These are phyloP conservation scores for Gremmenia infestans DNA, from an alignment of 2,329 filamentous ascomycete species.

Conservation along the genomic window DNA sequence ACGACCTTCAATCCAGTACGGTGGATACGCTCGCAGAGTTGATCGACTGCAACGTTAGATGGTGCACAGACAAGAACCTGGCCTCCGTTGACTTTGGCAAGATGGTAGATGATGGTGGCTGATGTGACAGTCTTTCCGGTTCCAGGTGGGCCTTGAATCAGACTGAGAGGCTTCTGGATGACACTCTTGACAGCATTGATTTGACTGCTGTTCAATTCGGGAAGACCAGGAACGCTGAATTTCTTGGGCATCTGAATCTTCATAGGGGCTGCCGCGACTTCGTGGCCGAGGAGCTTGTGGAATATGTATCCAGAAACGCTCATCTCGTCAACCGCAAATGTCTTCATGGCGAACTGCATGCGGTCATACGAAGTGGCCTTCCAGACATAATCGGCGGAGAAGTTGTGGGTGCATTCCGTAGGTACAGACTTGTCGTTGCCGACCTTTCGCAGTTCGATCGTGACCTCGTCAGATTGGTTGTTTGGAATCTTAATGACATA, in stretches of 20 bases:
- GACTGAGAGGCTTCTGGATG: constrained; percentile 83
- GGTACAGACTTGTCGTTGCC: constrained; percentile 95
- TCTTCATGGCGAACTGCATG: constrained; percentile 99
- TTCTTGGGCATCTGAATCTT: constrained; percentile 95
- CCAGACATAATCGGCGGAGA: constrained; percentile 98
- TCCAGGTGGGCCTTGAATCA: constrained; percentile 95
- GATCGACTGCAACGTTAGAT: constrained; percentile 97
- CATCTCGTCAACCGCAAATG: constrained; percentile 95
- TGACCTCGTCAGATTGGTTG: constrained; percentile 97
- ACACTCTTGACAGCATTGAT: constrained; percentile 96
- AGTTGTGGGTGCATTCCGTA: constrained; percentile 94
- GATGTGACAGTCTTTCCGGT: constrained; percentile 99
- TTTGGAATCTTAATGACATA: constrained; percentile 99
- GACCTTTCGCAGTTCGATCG: constrained; percentile 87
- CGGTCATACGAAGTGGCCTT: constrained; percentile 98
- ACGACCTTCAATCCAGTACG: constrained; percentile 93
- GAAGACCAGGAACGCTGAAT: constrained; percentile 89
- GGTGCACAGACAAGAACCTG: constrained; percentile 95
- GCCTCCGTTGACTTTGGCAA: constrained; percentile 90
- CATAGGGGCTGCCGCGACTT: constrained; percentile 90
- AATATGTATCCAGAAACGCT: constrained; percentile 99
- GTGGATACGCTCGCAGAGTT: constrained; percentile 95
- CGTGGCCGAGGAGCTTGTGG: constrained; percentile 90
- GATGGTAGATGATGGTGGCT: constrained; percentile 95
- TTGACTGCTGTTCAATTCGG: constrained; percentile 92